A percentile compares a stretch with the other conserved stretches of the same genome.
Evolutionary conservation across 192 early-diverging fungal genomes (phyloP).

Genomic region (Backusella morwellensis): DNA sequence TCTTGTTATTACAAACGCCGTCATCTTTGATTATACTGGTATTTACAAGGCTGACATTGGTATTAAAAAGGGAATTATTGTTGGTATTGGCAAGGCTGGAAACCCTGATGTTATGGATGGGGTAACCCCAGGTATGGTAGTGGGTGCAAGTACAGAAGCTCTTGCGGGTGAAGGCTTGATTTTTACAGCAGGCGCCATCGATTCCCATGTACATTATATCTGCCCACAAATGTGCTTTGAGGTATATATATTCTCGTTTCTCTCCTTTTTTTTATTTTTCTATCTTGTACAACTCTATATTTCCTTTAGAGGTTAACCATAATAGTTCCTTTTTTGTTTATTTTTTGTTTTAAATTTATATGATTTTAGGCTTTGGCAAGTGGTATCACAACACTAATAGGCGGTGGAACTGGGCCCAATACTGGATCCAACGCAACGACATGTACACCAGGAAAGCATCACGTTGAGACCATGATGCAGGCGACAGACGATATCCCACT

Average conservation of each 20-base stretch:
- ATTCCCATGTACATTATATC: conserved; percentile 94
- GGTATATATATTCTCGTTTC: conserved; percentile 35
- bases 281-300: not conserved
- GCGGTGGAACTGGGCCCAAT: conserved; percentile 92
- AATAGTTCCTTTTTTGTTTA: not conserved
- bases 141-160: conserved; percentile 87
- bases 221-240: conserved; percentile 87
- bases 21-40: conserved; percentile 90
- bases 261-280: conserved; percentile 13
- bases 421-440: conserved; percentile 95
- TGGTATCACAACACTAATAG: conserved; percentile 82
- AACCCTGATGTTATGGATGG: conserved; percentile 95
- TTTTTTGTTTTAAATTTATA: conserved; percentile 27
- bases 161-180: conserved; percentile 88
- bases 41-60: conserved; percentile 99
- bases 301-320: not conserved
- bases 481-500: conserved; percentile 85
- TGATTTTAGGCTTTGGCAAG: conserved; percentile 59
- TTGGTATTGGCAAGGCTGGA: conserved; percentile 92
- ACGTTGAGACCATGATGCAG: conserved; percentile 88
- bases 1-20: conserved; percentile 91
- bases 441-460: conserved; percentile 81
- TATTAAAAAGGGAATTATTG: conserved; percentile 78
- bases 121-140: conserved; percentile 84
- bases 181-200: conserved; percentile 89